These are phyloP conservation scores for Halophytophthora polymorphica DNA, from an alignment of 352 stramenopile genomes.

Conservation along the genomic window DNA sequence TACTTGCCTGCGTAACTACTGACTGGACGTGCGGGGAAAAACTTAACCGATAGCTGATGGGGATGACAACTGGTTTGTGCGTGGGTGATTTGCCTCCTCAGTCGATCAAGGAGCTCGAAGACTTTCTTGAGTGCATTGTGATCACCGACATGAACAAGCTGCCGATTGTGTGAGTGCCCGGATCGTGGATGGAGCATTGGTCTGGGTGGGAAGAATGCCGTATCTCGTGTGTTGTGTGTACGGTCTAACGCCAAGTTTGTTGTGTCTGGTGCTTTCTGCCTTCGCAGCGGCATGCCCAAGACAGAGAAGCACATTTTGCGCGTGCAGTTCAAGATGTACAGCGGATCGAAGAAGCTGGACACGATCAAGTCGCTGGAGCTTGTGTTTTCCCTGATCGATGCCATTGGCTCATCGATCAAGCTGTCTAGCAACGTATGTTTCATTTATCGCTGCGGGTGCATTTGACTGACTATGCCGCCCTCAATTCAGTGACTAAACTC, in stretches of 20 bases:
- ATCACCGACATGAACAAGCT: slow-evolving; percentile 78
- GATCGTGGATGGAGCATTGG: not conserved
- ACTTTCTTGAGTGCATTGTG: slow-evolving; percentile 71
- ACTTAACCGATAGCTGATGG: not conserved
- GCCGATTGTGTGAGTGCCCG: slow-evolving; percentile 45
- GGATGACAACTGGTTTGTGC: not conserved
- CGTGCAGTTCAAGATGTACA: slow-evolving; percentile 59
- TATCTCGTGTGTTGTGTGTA: not conserved
- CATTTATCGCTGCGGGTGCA: not conserved
- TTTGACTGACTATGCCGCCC: not conserved
- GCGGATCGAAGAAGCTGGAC: slow-evolving; percentile 63
- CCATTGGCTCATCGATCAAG: slow-evolving; percentile 68
- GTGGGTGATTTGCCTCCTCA: slow-evolving; percentile 11
- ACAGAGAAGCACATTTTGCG: slow-evolving; percentile 61
- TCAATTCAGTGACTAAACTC: not conserved
- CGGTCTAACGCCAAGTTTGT: not conserved
- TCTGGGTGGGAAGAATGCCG: not conserved
- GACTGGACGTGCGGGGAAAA: not conserved
- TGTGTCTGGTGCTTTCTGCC: slow-evolving; percentile 1
- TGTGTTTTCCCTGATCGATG: slow-evolving; percentile 55
- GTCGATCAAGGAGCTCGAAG: slow-evolving; percentile 61
- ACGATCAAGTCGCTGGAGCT: slow-evolving; percentile 41
- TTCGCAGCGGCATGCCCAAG: slow-evolving; percentile 57
- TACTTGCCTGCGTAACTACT: not conserved
- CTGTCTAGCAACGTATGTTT: slow-evolving; percentile 62